Base-by-base conservation (phyloP, 169 alveolate genomes). In the Cardiosporidium cionae region DNA sequence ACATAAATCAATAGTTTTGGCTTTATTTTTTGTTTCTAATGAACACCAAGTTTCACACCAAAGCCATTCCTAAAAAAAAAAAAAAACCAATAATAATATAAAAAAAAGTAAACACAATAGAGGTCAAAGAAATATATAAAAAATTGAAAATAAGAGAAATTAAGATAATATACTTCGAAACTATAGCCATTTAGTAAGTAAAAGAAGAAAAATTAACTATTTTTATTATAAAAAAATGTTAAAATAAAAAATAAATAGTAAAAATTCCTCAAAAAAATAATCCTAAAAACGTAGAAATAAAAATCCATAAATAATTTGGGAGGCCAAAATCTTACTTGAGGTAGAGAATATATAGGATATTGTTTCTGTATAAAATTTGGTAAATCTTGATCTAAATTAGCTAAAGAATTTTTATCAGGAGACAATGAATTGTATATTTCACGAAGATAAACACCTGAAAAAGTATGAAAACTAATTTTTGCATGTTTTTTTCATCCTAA, bases 21-120 rank as follows among this genome's bases (percentile, higher is more conserved):
- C 92, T 0, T 44, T 29, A 27, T 52, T 6, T 44, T 33, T 7
- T 33, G 80, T 31, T 33, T 65, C 88, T 77, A 52, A 69, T 6
- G 81, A 58, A 33, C 92, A 87, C 90, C 92, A 87, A 53, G 88
- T 75, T 37, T 86, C 90, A 68, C 92, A 87, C 90, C 90, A 87
- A 23, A 87, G 83, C 92, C 92, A 87, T 52, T 84, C 90, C 35
- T 63, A 9, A 9, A 22, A 9, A 63, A 16, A 9, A 22, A 9
- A 22, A 9, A 22, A 9, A n/a, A 44, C 58, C 9, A n/a, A n/a
- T n/a, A 44, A n/a, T 9, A n/a, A 44, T 9, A 44, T 9, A n/a
- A n/a, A 44, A n/a, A 44, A n/a, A n/a, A n/a, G n/a, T n/a, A n/a
- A n/a, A n/a, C n/a, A n/a, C n/a, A n/a, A n/a, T n/a, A n/a, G n/a